Conservation (phyloP, 208 protist genomes). For the Crithidia bombi region DNA sequence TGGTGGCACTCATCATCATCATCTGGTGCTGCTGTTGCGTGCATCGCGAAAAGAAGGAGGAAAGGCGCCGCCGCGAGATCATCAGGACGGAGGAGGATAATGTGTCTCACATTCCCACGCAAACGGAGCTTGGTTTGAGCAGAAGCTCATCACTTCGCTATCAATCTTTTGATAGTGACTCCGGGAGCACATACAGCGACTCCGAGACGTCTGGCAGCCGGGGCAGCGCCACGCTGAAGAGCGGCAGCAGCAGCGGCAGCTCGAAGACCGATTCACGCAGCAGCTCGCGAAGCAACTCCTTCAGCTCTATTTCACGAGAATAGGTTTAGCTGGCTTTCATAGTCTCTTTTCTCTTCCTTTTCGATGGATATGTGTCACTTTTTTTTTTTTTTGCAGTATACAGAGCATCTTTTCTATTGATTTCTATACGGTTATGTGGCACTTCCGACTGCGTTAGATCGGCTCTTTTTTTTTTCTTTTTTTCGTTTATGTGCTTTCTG, state of each 20-base stretch:
- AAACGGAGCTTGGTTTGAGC: slow-evolving; percentile 58
- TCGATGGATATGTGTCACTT: too few relatives aligned
- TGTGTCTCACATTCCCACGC: slow-evolving; percentile 37
- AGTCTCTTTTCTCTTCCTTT: too few relatives aligned
- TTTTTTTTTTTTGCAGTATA: too few relatives aligned
- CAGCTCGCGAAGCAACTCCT: background rate
- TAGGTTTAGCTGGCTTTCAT: background rate
- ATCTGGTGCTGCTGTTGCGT: slow-evolving; percentile 53
- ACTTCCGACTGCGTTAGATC: too few relatives aligned
- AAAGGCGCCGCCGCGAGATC: slow-evolving; percentile 29
- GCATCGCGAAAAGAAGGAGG: slow-evolving; percentile 31
- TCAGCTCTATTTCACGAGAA: background rate
- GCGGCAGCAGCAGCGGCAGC: background rate
- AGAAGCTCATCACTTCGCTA: slow-evolving; percentile 8
- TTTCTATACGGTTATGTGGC: too few relatives aligned
- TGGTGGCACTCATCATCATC: slow-evolving; percentile 52
- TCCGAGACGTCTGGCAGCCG: background rate
- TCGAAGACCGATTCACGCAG: background rate
- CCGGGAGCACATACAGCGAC: background rate
- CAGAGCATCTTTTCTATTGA: too few relatives aligned
- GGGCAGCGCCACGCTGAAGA: background rate
- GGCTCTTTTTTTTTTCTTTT: too few relatives aligned
- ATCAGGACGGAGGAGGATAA: slow-evolving; percentile 36
- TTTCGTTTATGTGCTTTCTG: too few relatives aligned
- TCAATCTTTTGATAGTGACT: slow-evolving; percentile 2